These are phyloP conservation scores for Ormosia emarginata DNA, from an alignment of 306 rosid genomes.

Conservation along the genomic window DNA sequence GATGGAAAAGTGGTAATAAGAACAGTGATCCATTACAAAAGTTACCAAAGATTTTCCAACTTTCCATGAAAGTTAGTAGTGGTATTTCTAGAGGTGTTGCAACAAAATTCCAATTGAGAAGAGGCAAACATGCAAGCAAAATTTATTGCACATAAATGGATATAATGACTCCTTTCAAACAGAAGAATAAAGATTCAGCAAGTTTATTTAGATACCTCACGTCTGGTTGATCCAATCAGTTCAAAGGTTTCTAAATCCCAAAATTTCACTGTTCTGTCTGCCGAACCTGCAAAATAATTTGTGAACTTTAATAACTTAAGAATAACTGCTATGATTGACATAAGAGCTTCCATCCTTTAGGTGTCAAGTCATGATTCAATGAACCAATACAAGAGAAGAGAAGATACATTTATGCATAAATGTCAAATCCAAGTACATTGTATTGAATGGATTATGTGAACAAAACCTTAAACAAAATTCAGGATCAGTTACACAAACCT, in stretches of 20 bases:
- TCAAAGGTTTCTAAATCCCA: conserved; percentile 99
- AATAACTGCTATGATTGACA: not conserved
- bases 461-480: not conserved
- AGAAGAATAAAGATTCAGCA: conserved; percentile 14
- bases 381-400: not conserved
- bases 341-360: not conserved
- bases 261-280: conserved; percentile 93
- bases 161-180: conserved; percentile 11
- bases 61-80: not conserved
- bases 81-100: not conserved
- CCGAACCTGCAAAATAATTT: conserved; percentile 68
- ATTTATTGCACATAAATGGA: not conserved
- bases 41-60: not conserved
- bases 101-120: not conserved
- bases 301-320: not conserved
- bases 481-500: not conserved
- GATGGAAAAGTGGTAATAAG: not conserved
- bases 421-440: not conserved
- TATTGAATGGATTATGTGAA: not conserved
- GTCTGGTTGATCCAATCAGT: conserved; percentile 89
- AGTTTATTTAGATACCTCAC: conserved; percentile 59
- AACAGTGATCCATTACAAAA: not conserved
- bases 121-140: not conserved
- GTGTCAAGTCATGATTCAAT: not conserved
- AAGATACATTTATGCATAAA: not conserved